Evolutionary conservation across 345 rosid genomes (phyloP), one percentile per base, ranked within the genome.

Genomic region (Gossypium rotundifolium): DNA sequence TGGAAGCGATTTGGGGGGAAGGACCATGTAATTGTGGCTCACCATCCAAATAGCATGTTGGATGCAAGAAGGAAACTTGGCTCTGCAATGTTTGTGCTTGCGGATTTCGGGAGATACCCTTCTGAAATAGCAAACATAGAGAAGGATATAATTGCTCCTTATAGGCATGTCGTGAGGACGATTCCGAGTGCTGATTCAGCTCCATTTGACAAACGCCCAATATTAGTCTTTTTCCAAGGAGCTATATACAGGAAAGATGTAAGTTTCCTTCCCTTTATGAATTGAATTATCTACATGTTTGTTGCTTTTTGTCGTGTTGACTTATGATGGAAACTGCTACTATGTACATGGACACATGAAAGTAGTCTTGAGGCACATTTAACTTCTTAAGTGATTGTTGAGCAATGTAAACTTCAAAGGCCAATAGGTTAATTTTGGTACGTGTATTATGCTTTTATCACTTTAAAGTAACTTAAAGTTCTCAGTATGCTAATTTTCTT

Each of bases 81-180:
- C 17, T 87, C 91, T 17, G 93, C 98, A 38, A 94, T 88, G 87
- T 92, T 92, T 84, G 85, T 92, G 82, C 94, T 94, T 48, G 92
- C 97, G 7, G 98, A 94, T 91, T 94, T 94, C 33, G 97, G 98
- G 16, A 90, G 98, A 74, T 94, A 94, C 76, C 83, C 93, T 9
- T 74, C 76, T 6, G 88, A 82, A 53, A 78, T 88, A 63, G 97
- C 98, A 68, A 94, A 90, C 81, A 71, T 87, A 65, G 82, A 79
- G 72, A 94, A 92, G 78, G 98, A 94, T 68, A 70, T 92, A 63
- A 88, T 92, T 53, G 97, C 97, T 53, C 97, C 98, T 73, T 94
- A 94, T 79, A 81, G 79, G 84, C 98, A 94, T 84, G 88, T 92
- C 42, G 91, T 94, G 46, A 85, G 81, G 81, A 87, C 91, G 67